These are phyloP conservation scores for Phytophthora aleatoria DNA, from an alignment of 352 stramenopile species.

Conservation along the genomic window DNA sequence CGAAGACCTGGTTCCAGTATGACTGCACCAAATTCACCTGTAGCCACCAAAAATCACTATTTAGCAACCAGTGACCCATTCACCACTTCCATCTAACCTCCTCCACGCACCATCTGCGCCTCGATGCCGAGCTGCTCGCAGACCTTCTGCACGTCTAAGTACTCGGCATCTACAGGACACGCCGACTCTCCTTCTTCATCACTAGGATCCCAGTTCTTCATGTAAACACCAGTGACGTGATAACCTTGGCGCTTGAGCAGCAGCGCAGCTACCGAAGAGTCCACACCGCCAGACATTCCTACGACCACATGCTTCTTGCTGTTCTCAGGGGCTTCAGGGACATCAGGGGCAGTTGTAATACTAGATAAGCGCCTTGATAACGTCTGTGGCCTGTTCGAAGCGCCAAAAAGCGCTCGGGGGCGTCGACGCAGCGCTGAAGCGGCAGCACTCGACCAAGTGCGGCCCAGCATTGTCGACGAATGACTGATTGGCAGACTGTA, in stretches of 20 bases:
- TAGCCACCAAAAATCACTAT: conserved; percentile 7
- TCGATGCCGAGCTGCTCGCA: conserved; percentile 92
- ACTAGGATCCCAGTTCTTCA: conserved; percentile 98
- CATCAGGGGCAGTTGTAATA: neutral
- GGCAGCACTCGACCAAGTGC: conserved; percentile 9
- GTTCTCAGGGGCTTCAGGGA: conserved; percentile 18
- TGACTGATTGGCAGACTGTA: conserved; percentile 18
- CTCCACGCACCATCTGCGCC: conserved; percentile 55
- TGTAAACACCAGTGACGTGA: conserved; percentile 96
- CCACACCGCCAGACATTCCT: conserved; percentile 98
- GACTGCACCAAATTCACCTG: conserved; percentile 92
- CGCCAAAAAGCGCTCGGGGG: neutral
- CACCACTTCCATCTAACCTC: conserved; percentile 6
- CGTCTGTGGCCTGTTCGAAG: neutral
- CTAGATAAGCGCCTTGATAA: conserved; percentile 11
- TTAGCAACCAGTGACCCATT: conserved; percentile 1
- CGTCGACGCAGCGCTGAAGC: conserved; percentile 16
- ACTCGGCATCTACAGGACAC: conserved; percentile 92
- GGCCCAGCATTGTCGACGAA: conserved; percentile 31
- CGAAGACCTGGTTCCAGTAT: conserved; percentile 98
- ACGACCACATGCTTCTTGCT: conserved; percentile 89
- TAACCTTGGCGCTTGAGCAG: conserved; percentile 92
- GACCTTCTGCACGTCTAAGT: conserved; percentile 92
- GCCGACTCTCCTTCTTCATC: conserved; percentile 90
- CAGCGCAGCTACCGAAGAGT: conserved; percentile 96